These are phyloP conservation scores for Daldinia bambusicola DNA, from an alignment of 495 filamentous ascomycete genomes.

Conservation along the genomic window DNA sequence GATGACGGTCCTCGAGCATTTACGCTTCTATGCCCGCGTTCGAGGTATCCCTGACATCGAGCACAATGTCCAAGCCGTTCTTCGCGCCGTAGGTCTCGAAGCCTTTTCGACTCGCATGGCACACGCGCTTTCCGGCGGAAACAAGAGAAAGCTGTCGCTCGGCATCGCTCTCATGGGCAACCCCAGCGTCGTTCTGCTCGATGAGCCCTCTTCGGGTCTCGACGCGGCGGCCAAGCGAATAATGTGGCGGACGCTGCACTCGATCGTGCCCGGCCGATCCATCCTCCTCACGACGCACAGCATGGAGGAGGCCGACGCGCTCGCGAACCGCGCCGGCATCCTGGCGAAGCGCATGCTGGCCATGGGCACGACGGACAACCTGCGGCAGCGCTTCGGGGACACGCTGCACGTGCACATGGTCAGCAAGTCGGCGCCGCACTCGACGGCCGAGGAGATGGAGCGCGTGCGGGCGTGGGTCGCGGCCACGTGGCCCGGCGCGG, in stretches of 20 bases:
- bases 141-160: conserved; percentile 76
- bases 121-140: conserved; percentile 74
- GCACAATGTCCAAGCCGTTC: conserved; percentile 69
- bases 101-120: conserved; percentile 71
- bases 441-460: conserved; percentile 70
- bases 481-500: conserved; percentile 64
- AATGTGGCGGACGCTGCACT: conserved; percentile 76
- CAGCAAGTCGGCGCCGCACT: conserved; percentile 76
- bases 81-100: conserved; percentile 68
- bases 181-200: conserved; percentile 75
- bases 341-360: conserved; percentile 77
- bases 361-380: conserved; percentile 68
- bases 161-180: conserved; percentile 84
- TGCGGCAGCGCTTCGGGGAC: conserved; percentile 70
- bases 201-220: conserved; percentile 75
- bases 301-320: conserved; percentile 83
- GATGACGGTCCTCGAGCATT: conserved; percentile 77
- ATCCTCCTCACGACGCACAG: conserved; percentile 80
- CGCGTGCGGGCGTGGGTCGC: conserved; percentile 70
- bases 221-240: conserved; percentile 77
- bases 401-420: conserved; percentile 76
- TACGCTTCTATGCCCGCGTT: conserved; percentile 77
- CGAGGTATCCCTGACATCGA: conserved; percentile 71
- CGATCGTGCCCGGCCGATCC: conserved; percentile 66
- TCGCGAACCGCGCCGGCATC: conserved; percentile 76